Conservation (phyloP, 2,329 filamentous ascomycete genomes). For the Phaeoacremonium minimum region DNA sequence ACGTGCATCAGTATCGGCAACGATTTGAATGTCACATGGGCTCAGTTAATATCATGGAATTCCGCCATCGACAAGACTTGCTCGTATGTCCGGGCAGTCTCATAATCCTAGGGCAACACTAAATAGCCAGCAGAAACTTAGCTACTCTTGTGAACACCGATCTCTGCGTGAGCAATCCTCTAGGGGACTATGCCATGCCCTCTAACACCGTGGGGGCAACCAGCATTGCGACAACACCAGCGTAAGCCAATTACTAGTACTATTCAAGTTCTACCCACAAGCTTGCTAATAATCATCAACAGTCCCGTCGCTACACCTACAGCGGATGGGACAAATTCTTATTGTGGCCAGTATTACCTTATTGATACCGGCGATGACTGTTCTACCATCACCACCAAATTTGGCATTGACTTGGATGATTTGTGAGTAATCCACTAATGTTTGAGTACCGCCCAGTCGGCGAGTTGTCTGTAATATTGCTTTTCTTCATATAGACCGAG, state of each 20-base stretch:
- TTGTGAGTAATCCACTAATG: too few relatives aligned
- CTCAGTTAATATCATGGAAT: conserved; percentile 16
- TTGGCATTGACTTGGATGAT: conserved; percentile 22
- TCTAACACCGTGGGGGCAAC: too few relatives aligned
- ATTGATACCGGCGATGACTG: conserved; percentile 26
- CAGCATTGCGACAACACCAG: too few relatives aligned
- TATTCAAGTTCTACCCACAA: conserved; percentile 1
- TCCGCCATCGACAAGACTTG: too few relatives aligned
- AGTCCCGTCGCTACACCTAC: too few relatives aligned
- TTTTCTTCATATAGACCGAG: too few relatives aligned
- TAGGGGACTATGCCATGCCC: not conserved
- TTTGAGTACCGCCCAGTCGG: too few relatives aligned
- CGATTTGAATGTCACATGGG: conserved; percentile 9
- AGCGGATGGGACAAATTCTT: conserved; percentile 13
- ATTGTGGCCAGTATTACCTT: conserved; percentile 23
- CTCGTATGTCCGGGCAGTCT: too few relatives aligned
- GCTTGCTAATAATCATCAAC: conserved; percentile 17
- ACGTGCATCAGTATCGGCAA: conserved; percentile 10
- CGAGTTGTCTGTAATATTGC: too few relatives aligned
- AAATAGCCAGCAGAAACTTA: too few relatives aligned
- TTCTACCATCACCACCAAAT: conserved; percentile 21
- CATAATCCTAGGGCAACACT: too few relatives aligned
- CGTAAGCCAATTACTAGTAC: not conserved
- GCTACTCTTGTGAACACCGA: not conserved
- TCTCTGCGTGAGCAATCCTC: not conserved